Conservation (phyloP, 768 basidiomycete genomes). For the Mycena crocata region DNA sequence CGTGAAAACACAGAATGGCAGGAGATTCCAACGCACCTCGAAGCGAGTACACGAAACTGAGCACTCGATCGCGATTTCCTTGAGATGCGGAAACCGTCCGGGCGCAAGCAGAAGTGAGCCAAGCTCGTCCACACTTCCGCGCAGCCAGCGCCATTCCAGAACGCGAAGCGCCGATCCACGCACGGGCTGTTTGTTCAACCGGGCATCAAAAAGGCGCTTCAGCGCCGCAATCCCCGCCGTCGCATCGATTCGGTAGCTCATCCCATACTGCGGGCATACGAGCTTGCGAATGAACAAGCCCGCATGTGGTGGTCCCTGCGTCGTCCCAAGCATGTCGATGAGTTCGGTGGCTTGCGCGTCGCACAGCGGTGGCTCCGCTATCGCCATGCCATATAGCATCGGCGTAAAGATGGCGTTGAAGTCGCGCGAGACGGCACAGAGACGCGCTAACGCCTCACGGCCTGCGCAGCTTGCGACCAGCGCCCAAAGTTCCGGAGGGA, state of each 20-base stretch:
- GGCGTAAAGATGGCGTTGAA: constrained; percentile 2
- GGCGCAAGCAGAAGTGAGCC: background rate
- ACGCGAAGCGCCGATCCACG: background rate
- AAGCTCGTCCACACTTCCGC: background rate
- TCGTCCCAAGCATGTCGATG: background rate
- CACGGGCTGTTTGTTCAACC: background rate
- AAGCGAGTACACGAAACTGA: background rate
- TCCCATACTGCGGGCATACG: background rate
- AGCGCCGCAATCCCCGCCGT: background rate
- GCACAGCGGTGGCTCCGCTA: background rate
- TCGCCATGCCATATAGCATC: background rate
- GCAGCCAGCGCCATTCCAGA: background rate
- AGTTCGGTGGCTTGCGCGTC: background rate
- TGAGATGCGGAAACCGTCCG: constrained; percentile 1
- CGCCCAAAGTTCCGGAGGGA: constrained; percentile 7
- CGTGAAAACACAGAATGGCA: background rate
- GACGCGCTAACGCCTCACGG: background rate
- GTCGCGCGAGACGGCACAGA: background rate
- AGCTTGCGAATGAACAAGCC: background rate
- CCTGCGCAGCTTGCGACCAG: background rate
- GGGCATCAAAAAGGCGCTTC: background rate
- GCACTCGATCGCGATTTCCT: background rate
- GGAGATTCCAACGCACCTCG: background rate
- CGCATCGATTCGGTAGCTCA: background rate
- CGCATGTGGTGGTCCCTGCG: background rate